Conservation (phyloP, 2,329 filamentous ascomycete genomes). For the Fonsecaea multimorphosa region DNA sequence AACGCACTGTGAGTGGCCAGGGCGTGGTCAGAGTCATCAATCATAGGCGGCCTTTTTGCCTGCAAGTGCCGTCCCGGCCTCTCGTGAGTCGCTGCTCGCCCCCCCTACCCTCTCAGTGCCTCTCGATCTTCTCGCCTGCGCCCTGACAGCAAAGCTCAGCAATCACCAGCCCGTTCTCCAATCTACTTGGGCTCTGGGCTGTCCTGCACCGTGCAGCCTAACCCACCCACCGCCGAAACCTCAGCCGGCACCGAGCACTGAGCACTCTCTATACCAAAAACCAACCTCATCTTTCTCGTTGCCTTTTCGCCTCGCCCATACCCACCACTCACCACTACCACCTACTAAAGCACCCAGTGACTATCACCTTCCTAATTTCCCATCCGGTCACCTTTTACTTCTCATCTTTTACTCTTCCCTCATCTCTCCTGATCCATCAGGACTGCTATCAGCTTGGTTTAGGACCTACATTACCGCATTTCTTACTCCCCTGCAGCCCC, state of each 20-base stretch:
- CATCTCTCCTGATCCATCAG: not conserved
- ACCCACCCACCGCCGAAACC: constrained; percentile 24
- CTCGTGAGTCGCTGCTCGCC: constrained; percentile 7
- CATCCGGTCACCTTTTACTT: constrained; percentile 12
- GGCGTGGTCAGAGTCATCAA: constrained; percentile 27
- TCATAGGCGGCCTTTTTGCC: constrained; percentile 23
- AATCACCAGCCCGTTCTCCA: constrained; percentile 17
- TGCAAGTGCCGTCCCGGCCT: constrained; percentile 11
- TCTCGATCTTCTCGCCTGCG: constrained; percentile 20
- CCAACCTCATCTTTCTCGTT: constrained; percentile 28
- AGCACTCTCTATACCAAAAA: constrained; percentile 16
- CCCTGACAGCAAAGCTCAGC: constrained; percentile 22
- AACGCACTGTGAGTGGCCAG: constrained; percentile 29
- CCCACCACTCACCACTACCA: constrained; percentile 12
- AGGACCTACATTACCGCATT: constrained; percentile 1
- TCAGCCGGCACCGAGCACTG: constrained; percentile 4
- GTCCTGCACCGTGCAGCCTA: constrained; percentile 16
- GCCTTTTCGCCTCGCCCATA: constrained; percentile 24
- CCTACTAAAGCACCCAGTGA: constrained; percentile 11
- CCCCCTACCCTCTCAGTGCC: constrained; percentile 14
- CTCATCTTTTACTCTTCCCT: not conserved
- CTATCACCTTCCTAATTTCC: constrained; percentile 20
- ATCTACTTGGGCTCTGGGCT: constrained; percentile 5
- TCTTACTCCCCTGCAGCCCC: constrained; percentile 18
- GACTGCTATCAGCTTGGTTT: constrained; percentile 5